phyloP scores from a whole-genome alignment of 192 early-diverging fungal genomes.

The Coemansia sp. region DNA sequence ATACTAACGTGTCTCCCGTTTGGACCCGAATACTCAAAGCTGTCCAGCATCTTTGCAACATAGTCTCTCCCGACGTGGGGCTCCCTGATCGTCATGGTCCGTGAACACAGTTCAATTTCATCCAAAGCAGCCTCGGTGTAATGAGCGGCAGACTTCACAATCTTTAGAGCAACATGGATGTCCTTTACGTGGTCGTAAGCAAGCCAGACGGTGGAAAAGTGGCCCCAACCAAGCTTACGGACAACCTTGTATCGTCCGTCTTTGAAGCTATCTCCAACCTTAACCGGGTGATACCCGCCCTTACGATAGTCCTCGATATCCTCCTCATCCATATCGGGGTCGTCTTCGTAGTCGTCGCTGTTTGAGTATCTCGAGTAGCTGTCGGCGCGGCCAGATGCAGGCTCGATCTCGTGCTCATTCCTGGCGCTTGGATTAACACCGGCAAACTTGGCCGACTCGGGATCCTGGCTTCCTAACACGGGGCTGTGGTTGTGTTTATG shows the following conservation, averaged over 20 bases:
- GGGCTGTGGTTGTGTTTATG: not conserved
- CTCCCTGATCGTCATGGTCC: constrained; percentile 61
- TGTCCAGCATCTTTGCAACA: constrained; percentile 90
- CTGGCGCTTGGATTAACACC: not conserved
- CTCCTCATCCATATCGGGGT: constrained; percentile 77
- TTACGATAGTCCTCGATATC: constrained; percentile 88
- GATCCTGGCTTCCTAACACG: not conserved
- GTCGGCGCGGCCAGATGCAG: constrained; percentile 1
- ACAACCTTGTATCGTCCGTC: constrained; percentile 81
- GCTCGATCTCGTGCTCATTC: not conserved
- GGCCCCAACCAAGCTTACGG: constrained; percentile 97
- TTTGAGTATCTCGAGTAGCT: constrained; percentile 15
- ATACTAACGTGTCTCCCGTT: constrained; percentile 95
- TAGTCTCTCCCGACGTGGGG: constrained; percentile 51
- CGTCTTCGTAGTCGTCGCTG: constrained; percentile 52
- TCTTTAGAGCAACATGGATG: constrained; percentile 92
- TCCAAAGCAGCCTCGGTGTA: constrained; percentile 96
- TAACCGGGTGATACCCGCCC: constrained; percentile 93
- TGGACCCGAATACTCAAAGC: constrained; percentile 86
- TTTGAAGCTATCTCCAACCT: constrained; percentile 80
- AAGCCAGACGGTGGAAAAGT: constrained; percentile 98
- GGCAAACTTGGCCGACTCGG: not conserved
- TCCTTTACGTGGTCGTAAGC: constrained; percentile 72
- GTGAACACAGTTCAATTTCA: constrained; percentile 92
- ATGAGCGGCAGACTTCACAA: constrained; percentile 94